Evolutionary conservation across 352 stramenopile species (phyloP).

Genomic region (Phytophthora constricta): DNA sequence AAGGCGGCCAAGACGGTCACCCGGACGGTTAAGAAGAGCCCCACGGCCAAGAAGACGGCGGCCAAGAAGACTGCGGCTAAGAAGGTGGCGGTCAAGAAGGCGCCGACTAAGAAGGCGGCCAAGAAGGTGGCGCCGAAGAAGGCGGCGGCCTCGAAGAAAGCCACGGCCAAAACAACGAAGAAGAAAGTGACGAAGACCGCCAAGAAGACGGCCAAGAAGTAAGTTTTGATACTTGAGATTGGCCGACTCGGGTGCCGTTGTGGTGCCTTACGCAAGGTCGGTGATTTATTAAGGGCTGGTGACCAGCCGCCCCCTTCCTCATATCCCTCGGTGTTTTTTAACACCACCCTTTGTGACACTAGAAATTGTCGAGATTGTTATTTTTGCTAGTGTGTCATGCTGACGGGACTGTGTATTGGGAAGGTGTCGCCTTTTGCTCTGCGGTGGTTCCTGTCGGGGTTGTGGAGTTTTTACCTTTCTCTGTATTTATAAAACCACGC

Average conservation of each 20-base stretch:
- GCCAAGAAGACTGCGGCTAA: slow-evolving; percentile 73
- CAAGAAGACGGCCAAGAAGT: slow-evolving; percentile 67
- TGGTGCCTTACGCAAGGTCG: slow-evolving; percentile 37
- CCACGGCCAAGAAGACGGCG: slow-evolving; percentile 70
- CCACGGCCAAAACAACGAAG: slow-evolving; percentile 49
- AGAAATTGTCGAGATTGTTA: slow-evolving; percentile 40
- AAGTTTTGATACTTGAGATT: slow-evolving; percentile 33
- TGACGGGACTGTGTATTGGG: not conserved
- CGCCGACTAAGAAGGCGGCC: slow-evolving; percentile 53
- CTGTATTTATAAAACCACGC: not conserved
- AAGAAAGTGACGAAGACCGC: slow-evolving; percentile 53
- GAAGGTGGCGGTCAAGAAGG: slow-evolving; percentile 45
- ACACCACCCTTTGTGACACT: slow-evolving; percentile 75
- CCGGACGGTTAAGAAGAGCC: slow-evolving; percentile 66
- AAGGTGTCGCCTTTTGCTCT: not conserved
- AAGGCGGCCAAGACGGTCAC: slow-evolving; percentile 50
- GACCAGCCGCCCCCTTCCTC: slow-evolving; percentile 7
- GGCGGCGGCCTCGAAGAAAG: slow-evolving; percentile 54
- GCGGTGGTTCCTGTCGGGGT: not conserved
- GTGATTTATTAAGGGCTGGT: slow-evolving; percentile 39
- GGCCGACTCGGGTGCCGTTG: not conserved
- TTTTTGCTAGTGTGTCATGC: not conserved
- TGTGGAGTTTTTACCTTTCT: no score
- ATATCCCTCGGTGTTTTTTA: slow-evolving; percentile 88
- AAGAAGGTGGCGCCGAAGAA: slow-evolving; percentile 64